Conservation (phyloP, 257 asterid species). For the Nicotiana sylvestris region DNA sequence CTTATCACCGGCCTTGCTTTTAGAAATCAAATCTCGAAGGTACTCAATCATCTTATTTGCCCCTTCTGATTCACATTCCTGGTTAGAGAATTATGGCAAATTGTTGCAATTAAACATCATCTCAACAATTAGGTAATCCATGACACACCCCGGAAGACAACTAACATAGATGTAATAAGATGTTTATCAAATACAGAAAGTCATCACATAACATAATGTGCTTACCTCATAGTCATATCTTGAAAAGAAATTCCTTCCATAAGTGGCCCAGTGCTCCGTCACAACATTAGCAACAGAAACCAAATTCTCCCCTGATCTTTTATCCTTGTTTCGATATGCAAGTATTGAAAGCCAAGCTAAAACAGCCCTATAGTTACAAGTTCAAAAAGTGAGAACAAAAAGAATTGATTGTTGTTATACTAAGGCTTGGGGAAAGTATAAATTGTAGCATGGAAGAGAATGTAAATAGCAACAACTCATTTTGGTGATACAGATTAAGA, state of each 20-base stretch:
- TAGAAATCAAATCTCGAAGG: constrained; percentile 66
- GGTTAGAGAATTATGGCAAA: constrained; percentile 16
- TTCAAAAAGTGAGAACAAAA: constrained; percentile 10
- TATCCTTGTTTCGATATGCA: constrained; percentile 77
- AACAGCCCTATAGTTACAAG: constrained; percentile 67
- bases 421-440: neutral
- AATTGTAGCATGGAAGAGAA: neutral
- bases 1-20: constrained; percentile 66
- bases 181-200: constrained; percentile 6
- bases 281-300: constrained; percentile 90
- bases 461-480: neutral
- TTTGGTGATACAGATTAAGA: neutral
- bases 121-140: neutral
- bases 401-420: neutral
- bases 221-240: constrained; percentile 96
- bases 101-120: constrained; percentile 11
- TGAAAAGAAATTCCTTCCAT: constrained; percentile 91
- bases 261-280: constrained; percentile 84
- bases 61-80: constrained; percentile 93
- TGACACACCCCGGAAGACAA: neutral
- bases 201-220: constrained; percentile 14
- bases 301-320: constrained; percentile 68
- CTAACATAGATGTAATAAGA: constrained; percentile 1
- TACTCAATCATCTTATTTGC: constrained; percentile 72
- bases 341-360: constrained; percentile 97